A percentile compares a stretch with the other conserved stretches of the same genome.
Conservation (phyloP, 495 filamentous ascomycete species). For the Hypoxylon trugodes region DNA sequence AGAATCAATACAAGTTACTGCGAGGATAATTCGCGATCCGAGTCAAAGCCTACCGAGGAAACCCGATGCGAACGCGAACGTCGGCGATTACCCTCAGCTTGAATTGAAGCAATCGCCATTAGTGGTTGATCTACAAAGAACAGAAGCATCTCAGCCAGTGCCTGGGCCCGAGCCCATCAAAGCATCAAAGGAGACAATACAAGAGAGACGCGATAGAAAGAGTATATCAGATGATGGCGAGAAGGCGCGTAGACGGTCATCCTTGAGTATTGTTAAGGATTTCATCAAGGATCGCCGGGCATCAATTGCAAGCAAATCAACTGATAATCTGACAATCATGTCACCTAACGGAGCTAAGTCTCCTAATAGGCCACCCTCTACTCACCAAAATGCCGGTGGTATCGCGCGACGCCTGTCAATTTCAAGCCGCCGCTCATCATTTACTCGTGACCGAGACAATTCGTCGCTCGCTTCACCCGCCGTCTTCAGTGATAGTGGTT, state of each 20-base stretch:
- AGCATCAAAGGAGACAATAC: constrained; percentile 39
- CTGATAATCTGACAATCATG: constrained; percentile 49
- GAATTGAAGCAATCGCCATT: constrained; percentile 77
- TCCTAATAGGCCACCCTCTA: constrained; percentile 53
- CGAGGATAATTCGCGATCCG: constrained; percentile 75
- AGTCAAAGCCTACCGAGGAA: constrained; percentile 55
- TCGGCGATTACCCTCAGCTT: constrained; percentile 55
- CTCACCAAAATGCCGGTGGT: constrained; percentile 43
- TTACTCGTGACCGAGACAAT: constrained; percentile 41
- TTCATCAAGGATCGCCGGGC: constrained; percentile 61
- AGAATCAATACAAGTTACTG: constrained; percentile 81
- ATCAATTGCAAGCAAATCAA: constrained; percentile 52
- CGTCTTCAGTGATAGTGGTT: constrained; percentile 43
- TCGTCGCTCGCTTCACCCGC: constrained; percentile 41
- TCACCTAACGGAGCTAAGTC: constrained; percentile 46
- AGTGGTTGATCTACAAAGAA: constrained; percentile 72
- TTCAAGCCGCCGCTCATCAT: constrained; percentile 56
- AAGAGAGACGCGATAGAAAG: constrained; percentile 52
- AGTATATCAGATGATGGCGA: constrained; percentile 26
- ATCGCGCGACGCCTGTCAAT: constrained; percentile 54
- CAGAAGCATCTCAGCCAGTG: constrained; percentile 37
- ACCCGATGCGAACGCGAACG: constrained; percentile 49
- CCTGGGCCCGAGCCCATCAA: constrained; percentile 30
- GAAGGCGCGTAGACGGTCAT: constrained; percentile 54
- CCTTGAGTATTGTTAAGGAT: constrained; percentile 60